phyloP scores from a whole-genome alignment of 352 stramenopile species.

The Phytophthora brassicae region DNA sequence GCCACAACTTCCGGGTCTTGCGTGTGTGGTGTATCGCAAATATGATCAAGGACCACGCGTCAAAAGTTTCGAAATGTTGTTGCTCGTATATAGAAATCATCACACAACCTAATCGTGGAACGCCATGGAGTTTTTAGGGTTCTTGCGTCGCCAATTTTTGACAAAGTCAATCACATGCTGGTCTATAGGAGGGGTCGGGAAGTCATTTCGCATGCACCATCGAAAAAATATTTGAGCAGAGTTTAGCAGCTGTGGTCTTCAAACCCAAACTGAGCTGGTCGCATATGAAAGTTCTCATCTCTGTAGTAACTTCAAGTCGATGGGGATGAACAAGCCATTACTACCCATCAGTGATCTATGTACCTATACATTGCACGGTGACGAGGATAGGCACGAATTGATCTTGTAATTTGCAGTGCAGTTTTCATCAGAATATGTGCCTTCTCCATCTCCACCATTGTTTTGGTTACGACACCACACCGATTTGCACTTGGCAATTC shows the following conservation, averaged over 20 bases:
- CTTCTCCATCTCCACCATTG: background rate
- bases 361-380: background rate
- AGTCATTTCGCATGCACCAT: background rate
- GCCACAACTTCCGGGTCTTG: background rate
- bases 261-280: background rate
- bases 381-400: background rate
- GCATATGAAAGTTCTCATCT: slow-evolving; percentile 6
- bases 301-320: background rate
- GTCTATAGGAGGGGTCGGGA: background rate
- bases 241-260: background rate
- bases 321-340: background rate
- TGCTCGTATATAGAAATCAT: background rate
- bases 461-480: background rate
- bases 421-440: too few relatives aligned
- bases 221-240: background rate
- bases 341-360: background rate
- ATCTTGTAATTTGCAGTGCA: background rate
- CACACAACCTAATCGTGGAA: slow-evolving; percentile 1
- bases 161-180: background rate
- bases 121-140: background rate
- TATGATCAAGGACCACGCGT: background rate
- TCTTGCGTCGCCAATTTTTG: slow-evolving; percentile 12
- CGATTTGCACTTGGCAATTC: background rate
- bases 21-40: background rate
- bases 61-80: background rate